Evolutionary conservation across 163 green algal species (phyloP).

Genomic region (Smithsoniella earleae): DNA sequence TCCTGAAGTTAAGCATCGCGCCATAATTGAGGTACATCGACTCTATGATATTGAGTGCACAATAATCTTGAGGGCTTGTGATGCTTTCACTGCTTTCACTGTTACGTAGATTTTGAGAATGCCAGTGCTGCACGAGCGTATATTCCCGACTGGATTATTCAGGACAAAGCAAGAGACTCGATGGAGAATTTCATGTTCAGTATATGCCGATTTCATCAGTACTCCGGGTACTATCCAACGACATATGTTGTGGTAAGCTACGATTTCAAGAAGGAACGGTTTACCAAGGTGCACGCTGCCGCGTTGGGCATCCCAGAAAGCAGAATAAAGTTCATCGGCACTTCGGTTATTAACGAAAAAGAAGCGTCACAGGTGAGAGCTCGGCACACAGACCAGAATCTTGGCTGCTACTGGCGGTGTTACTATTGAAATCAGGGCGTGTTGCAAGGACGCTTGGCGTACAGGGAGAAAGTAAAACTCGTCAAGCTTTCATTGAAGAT

Average conservation of each 20-base stretch:
- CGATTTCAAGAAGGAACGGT: slow-evolving; percentile 3
- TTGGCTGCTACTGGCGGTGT: not conserved
- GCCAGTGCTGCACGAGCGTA: not conserved
- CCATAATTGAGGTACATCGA: not conserved
- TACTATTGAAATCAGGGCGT: not conserved
- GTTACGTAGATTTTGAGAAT: not conserved
- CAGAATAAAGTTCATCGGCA: slow-evolving; percentile 6
- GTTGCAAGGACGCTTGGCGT: too few species aligned
- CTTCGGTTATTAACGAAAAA: not conserved
- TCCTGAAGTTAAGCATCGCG: not conserved
- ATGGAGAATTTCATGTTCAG: slow-evolving; percentile 26
- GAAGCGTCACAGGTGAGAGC: not conserved
- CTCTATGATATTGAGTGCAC: not conserved
- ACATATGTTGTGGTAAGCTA: slow-evolving; percentile 14
- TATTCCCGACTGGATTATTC: not conserved
- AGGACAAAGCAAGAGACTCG: slow-evolving; percentile 24
- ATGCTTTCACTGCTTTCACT: not conserved
- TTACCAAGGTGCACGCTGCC: not conserved
- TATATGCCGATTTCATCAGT: slow-evolving; percentile 16
- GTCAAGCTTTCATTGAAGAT: not conserved
- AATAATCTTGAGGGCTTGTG: not conserved
- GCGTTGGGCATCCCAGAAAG: not conserved
- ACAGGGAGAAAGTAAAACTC: not conserved
- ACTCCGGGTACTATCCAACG: not conserved
- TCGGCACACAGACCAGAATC: not conserved